Evolutionary conservation across 257 asterid genomes (phyloP), one percentile per base, ranked within the genome.

Genomic region (Salvia splendens): DNA sequence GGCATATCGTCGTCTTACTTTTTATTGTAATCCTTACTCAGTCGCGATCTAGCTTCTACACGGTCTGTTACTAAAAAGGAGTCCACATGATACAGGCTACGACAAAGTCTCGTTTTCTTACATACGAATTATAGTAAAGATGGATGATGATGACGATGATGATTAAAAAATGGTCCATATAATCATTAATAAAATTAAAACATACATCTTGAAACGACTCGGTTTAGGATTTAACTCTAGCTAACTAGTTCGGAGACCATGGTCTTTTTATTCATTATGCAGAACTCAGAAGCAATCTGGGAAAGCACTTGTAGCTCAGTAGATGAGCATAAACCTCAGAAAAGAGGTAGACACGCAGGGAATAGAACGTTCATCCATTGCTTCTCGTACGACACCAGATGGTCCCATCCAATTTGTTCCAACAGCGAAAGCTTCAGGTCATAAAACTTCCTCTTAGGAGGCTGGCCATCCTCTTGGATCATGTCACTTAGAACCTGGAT

Each of bases 281-380:
- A 49, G 38, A 15, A 50, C 30, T 24, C 30, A 24, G 2, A 24
- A 24, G 60, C 14, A 53, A 67, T 42, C 53, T 40, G 43, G 63
- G 51, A 66, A 36, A 12, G 62, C 45, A 52, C n/a, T 14, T 4
- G 42, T 28, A 17, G 54, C 58, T 47, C 20, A 15, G 43, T 12
- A 66, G 43, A 52, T 10, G 35, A 20, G 48, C 12, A 33, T 52
- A 57, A 45, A 55, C 47, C 75, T 86, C 76, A 92, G 69, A 92
- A 92, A 42, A 89, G 89, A 60, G 96, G 97, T 40, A 92, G 77
- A 48, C 66, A 12, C 0, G 90, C 70, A 2, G 96, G 97, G 81
- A 89, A 92, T 40, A 90, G 87, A 52, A 92, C 92, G 15, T 63
- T 77, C 96, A 87, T 89, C 98, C 97, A 89, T 68, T 79, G 87